Evolutionary conservation across 495 filamentous ascomycete species (phyloP).

Genomic region (Lasiosphaeria hispida): DNA sequence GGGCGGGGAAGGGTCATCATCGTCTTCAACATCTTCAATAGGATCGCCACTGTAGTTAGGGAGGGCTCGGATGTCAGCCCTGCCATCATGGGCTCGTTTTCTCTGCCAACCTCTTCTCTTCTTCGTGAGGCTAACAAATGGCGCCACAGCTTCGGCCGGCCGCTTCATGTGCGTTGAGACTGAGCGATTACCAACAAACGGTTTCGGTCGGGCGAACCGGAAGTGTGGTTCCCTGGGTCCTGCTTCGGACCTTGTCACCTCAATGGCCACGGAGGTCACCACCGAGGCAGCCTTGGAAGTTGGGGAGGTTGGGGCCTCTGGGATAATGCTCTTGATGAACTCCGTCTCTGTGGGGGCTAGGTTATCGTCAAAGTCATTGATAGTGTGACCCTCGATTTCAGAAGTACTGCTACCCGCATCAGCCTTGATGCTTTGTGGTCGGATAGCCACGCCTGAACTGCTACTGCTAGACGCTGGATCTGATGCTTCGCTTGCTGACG

Average conservation of each 20-base stretch:
- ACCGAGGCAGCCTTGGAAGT: slow-evolving; percentile 16
- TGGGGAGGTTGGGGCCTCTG: slow-evolving; percentile 5
- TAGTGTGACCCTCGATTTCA: background rate
- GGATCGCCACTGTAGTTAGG: slow-evolving; percentile 45
- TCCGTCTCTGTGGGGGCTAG: background rate
- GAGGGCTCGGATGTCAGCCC: slow-evolving; percentile 40
- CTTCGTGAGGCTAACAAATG: slow-evolving; percentile 9
- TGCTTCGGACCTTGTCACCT: slow-evolving; percentile 24
- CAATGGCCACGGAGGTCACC: slow-evolving; percentile 20
- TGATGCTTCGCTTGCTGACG: background rate
- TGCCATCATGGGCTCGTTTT: slow-evolving; percentile 35
- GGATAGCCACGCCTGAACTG: background rate
- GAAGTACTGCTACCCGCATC: slow-evolving; percentile 12
- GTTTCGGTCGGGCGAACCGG: slow-evolving; percentile 39
- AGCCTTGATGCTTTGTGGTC: slow-evolving; percentile 1
- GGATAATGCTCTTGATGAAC: slow-evolving; percentile 7
- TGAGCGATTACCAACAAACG: slow-evolving; percentile 40
- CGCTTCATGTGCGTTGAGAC: slow-evolving; percentile 1
- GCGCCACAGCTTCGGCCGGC: background rate
- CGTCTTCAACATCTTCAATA: slow-evolving; percentile 44
- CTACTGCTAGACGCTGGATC: background rate
- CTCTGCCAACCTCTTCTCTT: slow-evolving; percentile 31
- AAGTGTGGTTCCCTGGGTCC: slow-evolving; percentile 18
- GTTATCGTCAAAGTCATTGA: background rate
- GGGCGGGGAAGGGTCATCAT: slow-evolving; percentile 2